Evolutionary conservation across 139 green algal species (phyloP), one percentile per base, ranked within the genome.

Genomic region (Chlamydomonas eustigma): DNA sequence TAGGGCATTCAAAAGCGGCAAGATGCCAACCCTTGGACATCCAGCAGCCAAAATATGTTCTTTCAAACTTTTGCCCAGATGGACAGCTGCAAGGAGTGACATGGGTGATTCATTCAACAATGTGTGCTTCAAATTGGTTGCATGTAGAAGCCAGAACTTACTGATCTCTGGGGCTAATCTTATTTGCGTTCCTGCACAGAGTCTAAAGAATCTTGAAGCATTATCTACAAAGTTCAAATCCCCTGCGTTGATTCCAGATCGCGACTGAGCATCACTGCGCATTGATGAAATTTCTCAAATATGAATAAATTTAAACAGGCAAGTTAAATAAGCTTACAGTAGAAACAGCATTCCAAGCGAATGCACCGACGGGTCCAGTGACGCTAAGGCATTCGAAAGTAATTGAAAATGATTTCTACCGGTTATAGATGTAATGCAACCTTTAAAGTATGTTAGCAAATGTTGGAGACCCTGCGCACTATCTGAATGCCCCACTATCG

Each of bases 1-100:
- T 8, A 95, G 33, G 0, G 85, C 93, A 4, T 69, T 36, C 8
- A 73, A 58, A 33, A 97, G 83, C 2, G 93, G 89, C 18, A 73
- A 2, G 28, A 97, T 78, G 50, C 82, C 91, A 0, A 76, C 71
- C 37, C 82, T 78, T 6, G 87, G 80, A 5, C 22, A 30, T 1
- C 76, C 37, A 12, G 79, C 37, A 6, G 37, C 65, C 4, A 90
- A 30, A 30, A 87, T 65, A 28, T 87, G 75, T 1, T 90, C 83
- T 80, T 86, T 91, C 39, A 90, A 77, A 51, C 83, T 81, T 0
- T 71, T 77, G 70, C 85, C 90, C 50, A 97, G 35, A 12, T 73
- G 78, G 0, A 63, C 73, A 71, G 92, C 86, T 92, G 86, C 71
- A 68, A n/a, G 72, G 18, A 12, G 31, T 37, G 33, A n/a, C 37